Evolutionary conservation across 2,329 filamentous ascomycete genomes (phyloP), one percentile per base, ranked within the genome.

Genomic region (Colletotrichum navitas): DNA sequence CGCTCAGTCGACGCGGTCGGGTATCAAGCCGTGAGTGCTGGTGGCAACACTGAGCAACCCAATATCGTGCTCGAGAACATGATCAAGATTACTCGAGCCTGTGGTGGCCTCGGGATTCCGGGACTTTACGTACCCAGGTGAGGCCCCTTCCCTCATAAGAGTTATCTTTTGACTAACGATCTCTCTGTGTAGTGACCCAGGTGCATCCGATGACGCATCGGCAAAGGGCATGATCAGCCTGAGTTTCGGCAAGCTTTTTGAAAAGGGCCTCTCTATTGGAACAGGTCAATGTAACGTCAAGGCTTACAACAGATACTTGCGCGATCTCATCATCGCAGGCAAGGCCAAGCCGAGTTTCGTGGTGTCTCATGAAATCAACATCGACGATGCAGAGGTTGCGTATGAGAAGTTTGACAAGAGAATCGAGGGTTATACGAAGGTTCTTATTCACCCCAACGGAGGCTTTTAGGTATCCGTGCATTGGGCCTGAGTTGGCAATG

Each of bases 211-310:
- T 72, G 84, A 84, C 64, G 86, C 89, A 54, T 83, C 85, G 24
- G 87, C 85, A n/a, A 89, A 90, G 75, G 90, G 90, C 0, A 88
- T 90, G 83, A 88, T 92, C 65, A 82, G 89, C 72, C 82, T 92
- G 36, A 89, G 86, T 65, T 92, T 92, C 75, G 89, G 90, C 67
- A 92, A 92, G 78, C 81, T 92, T 0, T 92, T 92, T 75, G 90
- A 92, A 75, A 92, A 92, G 84, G 89, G 89, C 1, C 81, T 92
- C 6, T 84, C 85, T 2, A 81, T 92, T 2, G 86, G 87, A 12
- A 90, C 88, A 3, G 89, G 90, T 0, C 89, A 92, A 76, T 92
- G 90, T 80, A 92, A 92, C 73, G 90, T 92, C 74, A 92, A 92
- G 79, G 82, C 86, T 0, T 92, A 92, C 79, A 92, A 92, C 77